phyloP scores from a whole-genome alignment of 139 green algal species.

The Chlorella sp. region DNA sequence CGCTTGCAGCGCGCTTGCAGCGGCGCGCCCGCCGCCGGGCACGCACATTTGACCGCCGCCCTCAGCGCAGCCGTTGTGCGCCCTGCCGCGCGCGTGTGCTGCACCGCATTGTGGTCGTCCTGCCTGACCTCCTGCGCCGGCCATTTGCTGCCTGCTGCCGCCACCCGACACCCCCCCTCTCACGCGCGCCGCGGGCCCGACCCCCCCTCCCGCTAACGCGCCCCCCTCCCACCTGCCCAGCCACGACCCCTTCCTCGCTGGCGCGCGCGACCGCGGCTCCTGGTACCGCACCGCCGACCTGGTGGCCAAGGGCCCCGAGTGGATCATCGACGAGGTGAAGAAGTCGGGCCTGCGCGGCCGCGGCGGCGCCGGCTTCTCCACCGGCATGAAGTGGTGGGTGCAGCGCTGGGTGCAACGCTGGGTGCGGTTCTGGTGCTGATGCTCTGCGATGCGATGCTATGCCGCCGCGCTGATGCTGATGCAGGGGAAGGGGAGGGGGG shows the following conservation, averaged over 20 bases:
- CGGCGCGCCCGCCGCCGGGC: neutral
- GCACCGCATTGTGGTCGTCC: neutral
- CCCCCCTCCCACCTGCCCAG: neutral
- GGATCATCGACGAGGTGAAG: constrained; percentile 38
- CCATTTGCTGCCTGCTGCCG: neutral
- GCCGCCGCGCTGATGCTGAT: too few species aligned
- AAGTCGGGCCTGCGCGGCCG: constrained; percentile 30
- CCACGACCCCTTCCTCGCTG: constrained; percentile 45
- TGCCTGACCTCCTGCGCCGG: neutral
- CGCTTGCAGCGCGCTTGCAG: neutral
- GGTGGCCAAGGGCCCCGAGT: constrained; percentile 32
- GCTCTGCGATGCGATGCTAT: too few species aligned
- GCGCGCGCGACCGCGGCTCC: constrained; percentile 66
- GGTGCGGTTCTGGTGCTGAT: too few species aligned
- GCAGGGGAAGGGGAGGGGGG: neutral
- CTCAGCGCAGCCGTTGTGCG: neutral
- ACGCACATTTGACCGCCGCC: neutral
- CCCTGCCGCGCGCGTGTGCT: neutral
- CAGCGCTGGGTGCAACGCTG: neutral
- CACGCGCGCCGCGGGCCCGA: neutral
- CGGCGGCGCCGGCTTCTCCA: constrained; percentile 37
- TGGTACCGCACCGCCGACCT: constrained; percentile 61
- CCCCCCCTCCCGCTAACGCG: too few species aligned
- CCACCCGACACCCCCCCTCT: neutral
- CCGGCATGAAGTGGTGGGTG: constrained; percentile 32